A percentile compares a stretch with the other conserved stretches of the same genome.
These are phyloP conservation scores for Neodidymelliopsis sp. DNA, from an alignment of 2,329 filamentous ascomycete genomes.

Conservation along the genomic window DNA sequence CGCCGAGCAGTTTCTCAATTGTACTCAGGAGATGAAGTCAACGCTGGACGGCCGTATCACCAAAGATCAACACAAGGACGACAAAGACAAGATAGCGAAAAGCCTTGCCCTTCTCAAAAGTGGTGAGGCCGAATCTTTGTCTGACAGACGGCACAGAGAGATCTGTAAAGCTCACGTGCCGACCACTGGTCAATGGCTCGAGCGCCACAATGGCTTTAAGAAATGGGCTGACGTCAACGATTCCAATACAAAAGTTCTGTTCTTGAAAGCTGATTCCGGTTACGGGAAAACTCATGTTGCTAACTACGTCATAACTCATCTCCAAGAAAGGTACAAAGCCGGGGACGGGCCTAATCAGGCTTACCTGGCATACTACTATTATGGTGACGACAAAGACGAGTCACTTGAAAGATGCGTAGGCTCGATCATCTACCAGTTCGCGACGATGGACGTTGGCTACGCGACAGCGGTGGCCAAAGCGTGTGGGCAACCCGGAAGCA, in stretches of 20 bases:
- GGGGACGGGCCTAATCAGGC: neutral
- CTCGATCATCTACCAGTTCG: constrained; percentile 26
- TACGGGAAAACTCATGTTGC: neutral
- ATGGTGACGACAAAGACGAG: constrained; percentile 20
- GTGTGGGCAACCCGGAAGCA: constrained; percentile 7
- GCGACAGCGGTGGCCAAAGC: constrained; percentile 17
- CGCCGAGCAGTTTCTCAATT: constrained; percentile 7
- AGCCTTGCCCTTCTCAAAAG: neutral
- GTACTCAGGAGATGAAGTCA: constrained; percentile 16
- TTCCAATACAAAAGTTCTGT: neutral
- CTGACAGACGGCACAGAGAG: constrained; percentile 3
- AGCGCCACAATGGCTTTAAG: neutral
- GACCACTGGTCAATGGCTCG: constrained; percentile 4
- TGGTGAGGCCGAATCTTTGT: neutral
- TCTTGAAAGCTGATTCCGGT: constrained; percentile 2
- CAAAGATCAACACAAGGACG: constrained; percentile 14
- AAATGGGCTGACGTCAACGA: constrained; percentile 1
- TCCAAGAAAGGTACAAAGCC: neutral
- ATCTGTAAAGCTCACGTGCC: neutral
- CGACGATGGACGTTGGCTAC: constrained; percentile 11
- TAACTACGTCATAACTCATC: neutral
- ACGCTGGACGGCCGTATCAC: constrained; percentile 15
- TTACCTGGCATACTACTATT: constrained; percentile 26
- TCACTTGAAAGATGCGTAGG: constrained; percentile 22
- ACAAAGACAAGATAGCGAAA: constrained; percentile 11